These are phyloP conservation scores for Dissophora globulifera DNA, from an alignment of 192 early-diverging fungal genomes.

Conservation along the genomic window DNA sequence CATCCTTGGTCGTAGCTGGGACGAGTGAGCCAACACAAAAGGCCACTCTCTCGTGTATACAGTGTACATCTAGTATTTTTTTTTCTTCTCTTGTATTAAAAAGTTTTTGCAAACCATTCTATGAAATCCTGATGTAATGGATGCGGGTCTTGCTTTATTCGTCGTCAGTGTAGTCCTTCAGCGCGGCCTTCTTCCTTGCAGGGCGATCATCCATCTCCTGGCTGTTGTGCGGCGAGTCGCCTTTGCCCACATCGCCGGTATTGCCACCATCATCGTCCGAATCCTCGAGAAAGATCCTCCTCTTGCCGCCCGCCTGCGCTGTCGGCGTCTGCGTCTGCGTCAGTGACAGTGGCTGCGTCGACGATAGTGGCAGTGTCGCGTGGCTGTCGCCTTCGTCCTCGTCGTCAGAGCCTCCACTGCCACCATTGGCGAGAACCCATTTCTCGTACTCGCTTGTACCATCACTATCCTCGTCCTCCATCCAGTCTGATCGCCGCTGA, in stretches of 20 bases:
- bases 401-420: not conserved
- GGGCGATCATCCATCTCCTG: constrained; percentile 7
- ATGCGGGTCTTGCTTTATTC: too few relatives aligned
- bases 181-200: constrained; percentile 16
- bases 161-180: constrained; percentile 6
- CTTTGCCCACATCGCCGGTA: not conserved
- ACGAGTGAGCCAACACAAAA: constrained; percentile 23
- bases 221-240: not conserved
- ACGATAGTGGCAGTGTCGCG: constrained; percentile 19
- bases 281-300: constrained; percentile 29
- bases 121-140: too few relatives aligned
- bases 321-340: constrained; percentile 4
- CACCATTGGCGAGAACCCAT: too few relatives aligned
- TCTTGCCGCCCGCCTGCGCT: constrained; percentile 8
- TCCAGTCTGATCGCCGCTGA: too few relatives aligned
- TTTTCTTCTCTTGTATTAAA: too few relatives aligned
- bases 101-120: too few relatives aligned
- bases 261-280: constrained; percentile 47
- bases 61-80: too few relatives aligned
- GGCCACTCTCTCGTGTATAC: too few relatives aligned
- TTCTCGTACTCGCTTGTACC: not conserved
- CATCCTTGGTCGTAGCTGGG: constrained; percentile 50
- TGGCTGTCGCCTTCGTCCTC: constrained; percentile 4
- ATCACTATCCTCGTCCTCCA: too few relatives aligned
- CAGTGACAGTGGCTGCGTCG: constrained; percentile 8